phyloP scores from a whole-genome alignment of 345 rosid species.

The Triadica sebifera region DNA sequence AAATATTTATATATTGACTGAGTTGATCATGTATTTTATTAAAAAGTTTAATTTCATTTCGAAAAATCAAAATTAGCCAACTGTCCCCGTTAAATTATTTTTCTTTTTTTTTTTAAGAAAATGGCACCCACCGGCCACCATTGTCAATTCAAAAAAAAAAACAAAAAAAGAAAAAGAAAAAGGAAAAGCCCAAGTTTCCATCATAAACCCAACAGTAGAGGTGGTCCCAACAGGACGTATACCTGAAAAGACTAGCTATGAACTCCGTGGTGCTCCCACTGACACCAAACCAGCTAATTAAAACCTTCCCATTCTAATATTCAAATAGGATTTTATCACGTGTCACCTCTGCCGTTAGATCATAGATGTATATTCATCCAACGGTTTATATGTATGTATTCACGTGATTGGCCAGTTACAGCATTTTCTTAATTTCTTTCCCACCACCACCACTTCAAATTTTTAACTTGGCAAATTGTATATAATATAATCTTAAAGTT shows the following conservation, averaged over 20 bases:
- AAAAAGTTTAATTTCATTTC: too few species aligned
- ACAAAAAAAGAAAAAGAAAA: background rate
- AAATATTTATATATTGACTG: too few species aligned
- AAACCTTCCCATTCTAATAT: background rate
- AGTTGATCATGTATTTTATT: too few species aligned
- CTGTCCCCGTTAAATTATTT: too few species aligned
- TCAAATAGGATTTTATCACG: background rate
- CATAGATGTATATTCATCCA: background rate
- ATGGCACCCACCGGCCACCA: background rate
- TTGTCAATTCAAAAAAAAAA: background rate
- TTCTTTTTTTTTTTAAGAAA: background rate
- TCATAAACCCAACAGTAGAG: background rate
- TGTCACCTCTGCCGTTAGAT: background rate
- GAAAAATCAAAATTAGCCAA: too few species aligned
- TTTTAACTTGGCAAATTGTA: too few species aligned
- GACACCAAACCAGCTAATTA: background rate
- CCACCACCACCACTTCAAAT: too few species aligned
- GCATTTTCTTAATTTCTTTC: background rate
- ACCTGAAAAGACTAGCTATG: background rate
- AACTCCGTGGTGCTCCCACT: background rate
- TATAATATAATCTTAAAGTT: too few species aligned
- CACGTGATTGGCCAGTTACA: background rate
- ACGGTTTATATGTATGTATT: background rate
- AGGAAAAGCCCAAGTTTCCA: background rate
- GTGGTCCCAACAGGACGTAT: slow-evolving; percentile 2